Evolutionary conservation across 192 early-diverging fungal species (phyloP), one percentile per base, ranked within the genome.

Genomic region (Chytriomyces sp.): DNA sequence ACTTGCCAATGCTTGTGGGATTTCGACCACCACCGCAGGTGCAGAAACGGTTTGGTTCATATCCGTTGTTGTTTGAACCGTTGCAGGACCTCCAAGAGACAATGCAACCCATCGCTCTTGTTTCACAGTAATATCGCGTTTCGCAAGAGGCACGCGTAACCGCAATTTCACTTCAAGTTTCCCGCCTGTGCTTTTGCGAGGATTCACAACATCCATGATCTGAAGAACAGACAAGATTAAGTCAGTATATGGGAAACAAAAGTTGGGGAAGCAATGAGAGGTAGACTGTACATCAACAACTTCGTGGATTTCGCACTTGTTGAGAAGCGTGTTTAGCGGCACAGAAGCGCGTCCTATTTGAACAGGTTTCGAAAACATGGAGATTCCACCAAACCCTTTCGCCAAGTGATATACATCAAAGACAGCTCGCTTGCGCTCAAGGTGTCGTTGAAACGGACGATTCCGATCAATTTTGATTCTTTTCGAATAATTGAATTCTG

Each of bases 381-480:
- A 90, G 83, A 49, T 90, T 62, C n/a, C 91, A 8, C 82, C 75
- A 69, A 69, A 78, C 6, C 69, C 69, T 35, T 84, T 80, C 24
- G 83, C 85, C 23, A 88, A 84, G 59, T 92, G 90, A 67, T 82
- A 91, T 2, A 94, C 88, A 71, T 92, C 91, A 77, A 95, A 89
- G 0, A 85, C 84, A 0, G 86, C 84, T 70, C 92, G 91, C 69
- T 91, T 90, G n/a, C 89, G 74, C 72, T 92, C 89, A 1, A 93
- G 65, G 81, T 89, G 88, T 23, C 92, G 69, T 69, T 88, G 79
- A 69, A 93, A 93, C 7, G 75, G 66, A 57, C 86, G 83, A 20
- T 79, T 90, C 35, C 94, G 83, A 13, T 85, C 85, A 68, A 95
- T 93, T 49, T 84, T 83, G 28, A 93, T 70, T 5, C 67, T 72